Percentiles rank a stretch among this genome's conserved stretches.
These are phyloP conservation scores for Saururus chinensis DNA, from an alignment of 164 flowering plant genomes.

Conservation along the genomic window DNA sequence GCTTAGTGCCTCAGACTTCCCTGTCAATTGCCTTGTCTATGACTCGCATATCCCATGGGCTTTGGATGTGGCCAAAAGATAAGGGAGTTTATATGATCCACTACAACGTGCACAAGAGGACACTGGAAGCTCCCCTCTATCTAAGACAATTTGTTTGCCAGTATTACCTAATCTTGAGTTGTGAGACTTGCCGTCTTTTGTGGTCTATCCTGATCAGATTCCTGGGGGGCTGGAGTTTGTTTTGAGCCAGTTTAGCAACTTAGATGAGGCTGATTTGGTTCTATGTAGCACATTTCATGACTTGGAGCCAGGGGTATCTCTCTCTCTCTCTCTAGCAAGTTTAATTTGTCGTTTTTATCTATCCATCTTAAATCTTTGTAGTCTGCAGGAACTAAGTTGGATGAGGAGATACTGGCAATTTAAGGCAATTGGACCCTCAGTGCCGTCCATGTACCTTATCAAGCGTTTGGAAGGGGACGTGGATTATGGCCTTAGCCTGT, in stretches of 20 bases:
- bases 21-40: constrained; percentile 9
- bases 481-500: constrained; percentile 19
- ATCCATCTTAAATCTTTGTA: background rate
- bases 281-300: constrained; percentile 13
- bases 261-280: constrained; percentile 12
- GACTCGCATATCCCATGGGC: constrained; percentile 9
- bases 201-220: background rate
- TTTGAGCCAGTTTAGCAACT: constrained; percentile 13
- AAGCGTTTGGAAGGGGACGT: constrained; percentile 7
- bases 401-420: constrained; percentile 8
- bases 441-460: constrained; percentile 25
- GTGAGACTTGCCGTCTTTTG: constrained; percentile 29
- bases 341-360: background rate
- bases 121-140: constrained; percentile 9
- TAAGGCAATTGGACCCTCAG: constrained; percentile 24
- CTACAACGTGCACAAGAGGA: constrained; percentile 14
- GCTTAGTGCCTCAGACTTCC: constrained; percentile 1
- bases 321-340: background rate
- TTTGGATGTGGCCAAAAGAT: constrained; percentile 3
- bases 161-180: constrained; percentile 17
- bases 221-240: constrained; percentile 3
- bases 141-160: constrained; percentile 9
- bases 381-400: constrained; percentile 14
- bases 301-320: constrained; percentile 13
- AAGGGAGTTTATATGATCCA: constrained; percentile 17